These are phyloP conservation scores for Phytophthora megakarya DNA, from an alignment of 352 stramenopile species.

Conservation along the genomic window DNA sequence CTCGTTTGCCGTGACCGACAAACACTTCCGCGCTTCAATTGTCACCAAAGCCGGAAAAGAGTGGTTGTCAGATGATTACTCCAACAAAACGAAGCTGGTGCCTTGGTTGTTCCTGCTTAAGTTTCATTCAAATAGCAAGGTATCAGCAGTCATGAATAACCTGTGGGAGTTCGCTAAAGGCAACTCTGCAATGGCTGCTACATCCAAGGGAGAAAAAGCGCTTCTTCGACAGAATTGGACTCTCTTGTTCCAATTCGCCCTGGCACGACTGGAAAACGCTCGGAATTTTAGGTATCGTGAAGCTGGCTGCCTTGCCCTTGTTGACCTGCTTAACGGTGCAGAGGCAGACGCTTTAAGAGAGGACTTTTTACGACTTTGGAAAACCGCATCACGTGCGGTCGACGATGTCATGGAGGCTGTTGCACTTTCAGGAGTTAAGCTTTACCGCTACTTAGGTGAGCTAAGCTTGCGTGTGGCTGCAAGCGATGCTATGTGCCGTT, in stretches of 20 bases:
- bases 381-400: conserved; percentile 64
- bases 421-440: conserved; percentile 63
- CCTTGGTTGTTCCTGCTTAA: conserved; percentile 83
- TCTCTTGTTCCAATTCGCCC: conserved; percentile 58
- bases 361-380: conserved; percentile 71
- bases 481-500: conserved; percentile 51
- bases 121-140: conserved; percentile 70
- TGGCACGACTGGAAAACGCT: conserved; percentile 62
- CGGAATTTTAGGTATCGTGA: conserved; percentile 87
- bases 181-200: conserved; percentile 21
- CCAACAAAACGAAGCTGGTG: conserved; percentile 60
- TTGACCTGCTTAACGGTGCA: conserved; percentile 69
- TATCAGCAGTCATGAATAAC: conserved; percentile 65
- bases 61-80: conserved; percentile 61
- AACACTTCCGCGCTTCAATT: conserved; percentile 49
- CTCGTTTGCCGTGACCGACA: conserved; percentile 54
- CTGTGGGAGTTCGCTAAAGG: conserved; percentile 73
- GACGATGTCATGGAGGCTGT: conserved; percentile 83
- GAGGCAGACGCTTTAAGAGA: conserved; percentile 48
- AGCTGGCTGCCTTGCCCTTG: conserved; percentile 61
- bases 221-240: conserved; percentile 60
- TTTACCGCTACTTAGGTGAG: conserved; percentile 76
- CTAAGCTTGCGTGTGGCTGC: conserved; percentile 69
- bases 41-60: conserved; percentile 58
- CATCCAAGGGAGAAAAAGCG: conserved; percentile 49